These are phyloP conservation scores for Nemophila menziesii DNA, from an alignment of 257 asterid species.

Conservation along the genomic window DNA sequence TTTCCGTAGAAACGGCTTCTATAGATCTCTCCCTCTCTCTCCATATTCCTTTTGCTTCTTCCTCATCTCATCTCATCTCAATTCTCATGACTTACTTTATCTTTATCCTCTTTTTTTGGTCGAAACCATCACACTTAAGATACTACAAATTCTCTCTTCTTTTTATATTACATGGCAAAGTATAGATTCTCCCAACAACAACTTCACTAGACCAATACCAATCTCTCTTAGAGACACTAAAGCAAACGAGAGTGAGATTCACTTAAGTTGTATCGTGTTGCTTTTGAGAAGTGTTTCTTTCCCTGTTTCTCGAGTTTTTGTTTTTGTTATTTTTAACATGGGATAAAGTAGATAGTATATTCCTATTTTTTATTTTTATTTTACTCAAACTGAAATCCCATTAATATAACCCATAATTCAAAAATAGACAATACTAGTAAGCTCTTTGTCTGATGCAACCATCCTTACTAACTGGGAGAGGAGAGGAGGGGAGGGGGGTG, in stretches of 20 bases:
- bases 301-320: background rate
- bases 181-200: constrained; percentile 5
- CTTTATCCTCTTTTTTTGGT: too few relatives aligned
- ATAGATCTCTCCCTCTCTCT: too few relatives aligned
- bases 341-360: too few relatives aligned
- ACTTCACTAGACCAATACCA: constrained; percentile 18
- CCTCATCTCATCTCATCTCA: constrained; percentile 3
- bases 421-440: too few relatives aligned
- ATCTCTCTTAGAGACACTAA: constrained; percentile 3
- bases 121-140: constrained; percentile 3
- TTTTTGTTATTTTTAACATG: too few relatives aligned
- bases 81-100: constrained; percentile 13
- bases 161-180: constrained; percentile 13
- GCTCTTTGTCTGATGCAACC: too few relatives aligned
- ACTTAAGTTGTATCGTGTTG: constrained; percentile 32
- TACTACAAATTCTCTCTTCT: background rate
- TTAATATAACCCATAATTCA: too few relatives aligned
- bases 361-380: too few relatives aligned
- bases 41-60: background rate
- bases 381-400: too few relatives aligned
- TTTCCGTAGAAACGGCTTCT: constrained; percentile 2
- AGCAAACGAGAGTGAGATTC: constrained; percentile 23
- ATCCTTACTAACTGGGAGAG: too few relatives aligned
- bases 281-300: constrained; percentile 25
- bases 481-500: too few relatives aligned